These are phyloP conservation scores for Diospyros lotus DNA, from an alignment of 148 eudicot genomes.

Conservation along the genomic window DNA sequence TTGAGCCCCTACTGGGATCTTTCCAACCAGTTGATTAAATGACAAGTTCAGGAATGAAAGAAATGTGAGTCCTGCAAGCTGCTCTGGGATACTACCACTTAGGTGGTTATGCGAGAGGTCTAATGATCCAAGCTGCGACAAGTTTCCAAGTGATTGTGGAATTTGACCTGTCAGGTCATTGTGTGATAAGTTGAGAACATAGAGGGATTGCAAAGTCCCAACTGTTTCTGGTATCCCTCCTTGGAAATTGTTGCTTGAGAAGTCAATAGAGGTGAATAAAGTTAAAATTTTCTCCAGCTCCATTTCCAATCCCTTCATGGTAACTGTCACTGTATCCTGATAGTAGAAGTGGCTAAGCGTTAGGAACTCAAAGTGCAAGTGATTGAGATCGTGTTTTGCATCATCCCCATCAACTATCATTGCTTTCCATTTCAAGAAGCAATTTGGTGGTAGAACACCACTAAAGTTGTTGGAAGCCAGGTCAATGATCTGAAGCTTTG, in stretches of 20 bases:
- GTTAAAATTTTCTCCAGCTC: slow-evolving; percentile 41
- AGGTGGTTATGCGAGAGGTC: neutral
- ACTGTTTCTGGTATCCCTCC: slow-evolving; percentile 26
- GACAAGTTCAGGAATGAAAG: slow-evolving; percentile 28
- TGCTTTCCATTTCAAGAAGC: slow-evolving; percentile 18
- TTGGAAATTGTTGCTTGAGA: slow-evolving; percentile 29
- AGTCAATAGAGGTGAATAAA: slow-evolving; percentile 36
- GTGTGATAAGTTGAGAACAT: slow-evolving; percentile 31
- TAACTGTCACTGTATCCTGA: slow-evolving; percentile 30
- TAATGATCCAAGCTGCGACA: too few relatives aligned
- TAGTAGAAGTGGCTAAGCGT: slow-evolving; percentile 8
- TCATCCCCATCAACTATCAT: slow-evolving; percentile 16
- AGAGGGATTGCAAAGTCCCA: slow-evolving; percentile 21
- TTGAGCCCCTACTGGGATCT: slow-evolving; percentile 19
- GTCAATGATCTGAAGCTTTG: slow-evolving; percentile 36
- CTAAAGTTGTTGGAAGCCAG: slow-evolving; percentile 31
- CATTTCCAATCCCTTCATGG: slow-evolving; percentile 30
- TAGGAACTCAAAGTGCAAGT: slow-evolving; percentile 9
- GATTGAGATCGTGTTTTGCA: neutral
- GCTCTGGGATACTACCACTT: slow-evolving; percentile 22
- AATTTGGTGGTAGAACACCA: slow-evolving; percentile 13
- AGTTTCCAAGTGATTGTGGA: slow-evolving; percentile 20
- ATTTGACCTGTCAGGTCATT: slow-evolving; percentile 30
- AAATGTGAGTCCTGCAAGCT: slow-evolving; percentile 18
- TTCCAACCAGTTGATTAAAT: slow-evolving; percentile 20